A percentile compares a stretch with the other conserved stretches of the same genome.
Evolutionary conservation across 73 alveolate genomes (phyloP).

Genomic region (Tetrahymena malaccensis): DNA sequence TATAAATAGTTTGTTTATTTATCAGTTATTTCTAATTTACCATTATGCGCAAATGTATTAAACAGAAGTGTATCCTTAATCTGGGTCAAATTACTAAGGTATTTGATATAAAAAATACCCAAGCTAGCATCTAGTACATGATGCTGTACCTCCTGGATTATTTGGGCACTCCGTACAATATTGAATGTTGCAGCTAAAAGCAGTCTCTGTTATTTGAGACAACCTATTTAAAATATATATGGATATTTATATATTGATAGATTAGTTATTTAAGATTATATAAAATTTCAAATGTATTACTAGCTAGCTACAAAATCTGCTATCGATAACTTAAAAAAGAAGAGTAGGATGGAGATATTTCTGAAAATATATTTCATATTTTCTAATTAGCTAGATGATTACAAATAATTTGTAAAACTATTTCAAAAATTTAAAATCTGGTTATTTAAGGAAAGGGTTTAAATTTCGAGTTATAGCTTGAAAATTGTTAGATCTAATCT

Average conservation of each 20-base stretch:
- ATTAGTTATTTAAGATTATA: too few relatives aligned
- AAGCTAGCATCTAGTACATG: background rate
- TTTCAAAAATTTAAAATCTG: too few relatives aligned
- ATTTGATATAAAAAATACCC: background rate
- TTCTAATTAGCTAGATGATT: background rate
- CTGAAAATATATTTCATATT: background rate
- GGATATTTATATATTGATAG: background rate
- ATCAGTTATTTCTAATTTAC: background rate
- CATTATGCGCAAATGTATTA: background rate
- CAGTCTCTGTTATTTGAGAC: background rate
- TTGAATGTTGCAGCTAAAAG: background rate
- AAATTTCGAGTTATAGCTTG: background rate
- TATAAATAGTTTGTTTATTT: background rate
- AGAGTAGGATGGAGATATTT: background rate
- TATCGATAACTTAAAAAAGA: background rate
- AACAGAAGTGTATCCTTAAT: background rate
- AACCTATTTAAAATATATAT: background rate
- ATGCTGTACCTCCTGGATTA: background rate
- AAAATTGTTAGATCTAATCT: background rate
- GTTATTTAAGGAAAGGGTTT: background rate
- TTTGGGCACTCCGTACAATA: background rate
- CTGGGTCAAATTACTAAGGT: background rate
- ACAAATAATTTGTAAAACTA: background rate
- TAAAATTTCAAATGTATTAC: background rate
- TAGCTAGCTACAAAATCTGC: background rate